A percentile compares a stretch with the other conserved stretches of the same genome.
Conservation (phyloP, 495 filamentous ascomycete genomes). For the Penicillium cosmopolitanum region DNA sequence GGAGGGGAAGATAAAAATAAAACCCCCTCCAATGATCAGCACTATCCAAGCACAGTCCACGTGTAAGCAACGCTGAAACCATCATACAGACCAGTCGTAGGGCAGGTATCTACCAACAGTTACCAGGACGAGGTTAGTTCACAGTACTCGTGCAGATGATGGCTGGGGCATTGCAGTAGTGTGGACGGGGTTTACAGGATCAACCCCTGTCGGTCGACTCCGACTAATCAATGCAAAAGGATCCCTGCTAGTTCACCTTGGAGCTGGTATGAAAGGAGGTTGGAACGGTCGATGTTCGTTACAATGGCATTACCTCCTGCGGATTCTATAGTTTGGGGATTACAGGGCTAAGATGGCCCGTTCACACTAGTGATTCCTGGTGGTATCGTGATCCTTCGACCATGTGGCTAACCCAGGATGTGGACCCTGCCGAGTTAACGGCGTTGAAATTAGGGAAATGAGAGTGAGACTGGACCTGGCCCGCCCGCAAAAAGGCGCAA, state of each 20-base stretch:
- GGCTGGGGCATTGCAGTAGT: conserved; percentile 15
- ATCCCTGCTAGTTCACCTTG: neutral
- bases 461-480: conserved; percentile 2
- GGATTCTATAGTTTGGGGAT: neutral
- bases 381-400: conserved; percentile 14
- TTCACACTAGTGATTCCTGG: conserved; percentile 1
- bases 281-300: neutral
- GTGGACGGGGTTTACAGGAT: conserved; percentile 3
- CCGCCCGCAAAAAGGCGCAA: conserved; percentile 4
- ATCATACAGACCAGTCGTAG: neutral
- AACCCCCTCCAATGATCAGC: conserved; percentile 12
- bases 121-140: conserved; percentile 4
- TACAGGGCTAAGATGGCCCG: neutral
- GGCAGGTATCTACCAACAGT: conserved; percentile 3
- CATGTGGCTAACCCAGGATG: conserved; percentile 24
- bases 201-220: neutral
- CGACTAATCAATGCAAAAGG: neutral
- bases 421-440: conserved; percentile 4
- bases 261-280: neutral
- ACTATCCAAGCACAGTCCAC: conserved; percentile 15
- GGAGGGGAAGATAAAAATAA: conserved; percentile 17
- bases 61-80: conserved; percentile 25
- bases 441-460: conserved; percentile 8
- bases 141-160: conserved; percentile 9
- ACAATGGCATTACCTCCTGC: conserved; percentile 5